Evolutionary conservation across 176 grass and related monocot species (phyloP).

Genomic region (maize (Zea mays)): DNA sequence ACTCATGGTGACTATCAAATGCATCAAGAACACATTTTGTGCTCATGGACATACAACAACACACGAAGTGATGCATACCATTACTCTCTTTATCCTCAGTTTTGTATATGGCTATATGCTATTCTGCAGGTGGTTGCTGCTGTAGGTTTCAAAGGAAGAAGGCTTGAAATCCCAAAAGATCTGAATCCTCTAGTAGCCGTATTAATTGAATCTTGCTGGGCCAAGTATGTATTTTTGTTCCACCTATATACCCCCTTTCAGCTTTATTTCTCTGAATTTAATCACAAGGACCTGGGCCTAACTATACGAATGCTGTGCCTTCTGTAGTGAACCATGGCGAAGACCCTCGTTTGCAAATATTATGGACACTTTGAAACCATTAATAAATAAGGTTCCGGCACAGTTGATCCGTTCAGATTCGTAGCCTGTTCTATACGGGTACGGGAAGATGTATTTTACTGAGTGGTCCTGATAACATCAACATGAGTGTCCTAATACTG

Average conservation of each 20-base stretch:
- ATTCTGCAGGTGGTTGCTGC: conserved; percentile 79
- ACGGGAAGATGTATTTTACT: neutral
- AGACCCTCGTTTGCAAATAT: conserved; percentile 84
- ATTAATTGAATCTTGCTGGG: conserved; percentile 91
- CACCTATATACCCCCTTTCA: conserved; percentile 7
- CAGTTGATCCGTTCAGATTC: conserved; percentile 48
- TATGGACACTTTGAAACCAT: conserved; percentile 70
- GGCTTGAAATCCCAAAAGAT: conserved; percentile 78
- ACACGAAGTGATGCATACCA: conserved; percentile 9
- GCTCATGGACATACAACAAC: conserved; percentile 7
- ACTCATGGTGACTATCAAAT: neutral
- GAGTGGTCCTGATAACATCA: conserved; percentile 20
- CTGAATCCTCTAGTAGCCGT: conserved; percentile 74
- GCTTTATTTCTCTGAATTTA: conserved; percentile 9
- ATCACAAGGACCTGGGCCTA: neutral
- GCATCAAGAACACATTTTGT: conserved; percentile 4
- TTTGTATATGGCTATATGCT: neutral
- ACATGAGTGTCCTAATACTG: conserved; percentile 23
- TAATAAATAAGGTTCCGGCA: conserved; percentile 52
- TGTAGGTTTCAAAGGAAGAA: conserved; percentile 91
- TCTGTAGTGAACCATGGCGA: conserved; percentile 70
- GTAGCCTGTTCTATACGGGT: conserved; percentile 17
- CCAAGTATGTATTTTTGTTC: conserved; percentile 57
- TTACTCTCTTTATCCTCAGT: neutral
- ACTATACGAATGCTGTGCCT: conserved; percentile 16